Evolutionary conservation across 2,329 filamentous ascomycete species (phyloP), one percentile per base, ranked within the genome.

Genomic region (Penicillium occitanis): DNA sequence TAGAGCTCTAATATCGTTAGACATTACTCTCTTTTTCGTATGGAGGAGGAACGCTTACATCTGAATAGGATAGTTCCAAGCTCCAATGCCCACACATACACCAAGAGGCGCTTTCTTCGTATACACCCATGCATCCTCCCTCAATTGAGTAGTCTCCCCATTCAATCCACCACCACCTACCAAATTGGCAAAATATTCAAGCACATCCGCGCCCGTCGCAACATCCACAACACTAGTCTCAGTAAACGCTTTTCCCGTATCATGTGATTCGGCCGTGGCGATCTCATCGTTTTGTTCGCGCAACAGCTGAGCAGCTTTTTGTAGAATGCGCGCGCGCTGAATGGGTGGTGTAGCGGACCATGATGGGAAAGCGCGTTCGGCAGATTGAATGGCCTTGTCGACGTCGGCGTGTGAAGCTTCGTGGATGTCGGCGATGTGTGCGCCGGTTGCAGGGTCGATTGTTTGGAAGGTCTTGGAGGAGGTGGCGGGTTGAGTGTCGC

Each of bases 21-120:
- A n/a, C 28, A 42, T 10, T 11, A 10, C n/a, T 22, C 7, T 11
- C 10, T 6, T 11, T 11, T 33, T 48, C n/a, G 10, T 22, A n/a
- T 37, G 14, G 55, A 5, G 28, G 35, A 22, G 33, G 28, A n/a
- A 22, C 30, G 70, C 76, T 66, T 73, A 82, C 78, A 96, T 96
- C 77, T 96, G 92, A 69, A 96, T 91, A 13, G 92, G 92, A 75
- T 96, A 96, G 79, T 96, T 96, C 92, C 92, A 96, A 14, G 92
- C 92, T 64, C 92, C 92, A 70, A 96, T 96, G 66, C 91, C 92
- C 14, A 87, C 92, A 76, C 92, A 96, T 14, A 95, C 91, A 30
- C 92, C 92, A 19, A 96, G 81, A 5, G 92, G 85, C 71, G 91
- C 90, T 76, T 95, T 94, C 73, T 87, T 89, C 11, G 91, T 93